Evolutionary conservation across 306 rosid genomes (phyloP), one percentile per base, ranked within the genome.

Genomic region (Herpetospermum pedunculosum): DNA sequence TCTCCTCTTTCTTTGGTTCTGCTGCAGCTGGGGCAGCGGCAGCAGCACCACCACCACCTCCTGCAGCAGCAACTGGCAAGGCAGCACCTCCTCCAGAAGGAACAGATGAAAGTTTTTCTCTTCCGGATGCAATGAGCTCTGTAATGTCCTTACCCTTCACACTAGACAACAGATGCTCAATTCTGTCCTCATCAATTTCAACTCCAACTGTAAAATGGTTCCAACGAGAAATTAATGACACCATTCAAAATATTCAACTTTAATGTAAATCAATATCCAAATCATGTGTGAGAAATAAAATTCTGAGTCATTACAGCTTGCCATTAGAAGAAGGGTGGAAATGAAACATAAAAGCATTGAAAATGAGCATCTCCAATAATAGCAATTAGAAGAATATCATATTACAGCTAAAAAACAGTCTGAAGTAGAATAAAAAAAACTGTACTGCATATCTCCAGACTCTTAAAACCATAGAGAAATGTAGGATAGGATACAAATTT

Each of bases 1-100:
- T 88, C 41, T 87, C 96, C 74, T 92, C 98, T 60, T 90, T 87
- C 92, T 90, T 88, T 37, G 91, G 34, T 81, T 83, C 92, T 13
- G 87, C 83, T 8, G 87, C 88, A 13, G 94, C 85, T 2, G 91
- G 83, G 29, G 87, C 88, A 70, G 83, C 85, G 4, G 28, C 95
- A 14, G 0, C 83, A 23, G 59, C 83, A 32, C 72, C 88, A 0
- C 75, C 83, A 0, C 83, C 85, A 0, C 77, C 80, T 0, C 79
- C 77, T 5, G 82, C 49, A 1, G 90, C 84, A 2, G 85, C 55
- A 0, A 77, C 87, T 1, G 88, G 81, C 52, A 78, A 80, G 0
- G 73, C 87, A 8, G 28, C 90, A 16, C 80, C 92, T 6, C 92
- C 88, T 50, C 95, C 95, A 6, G 84, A 76, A 25, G 96, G 96